Base-by-base conservation (phyloP, 2,329 filamentous ascomycete genomes). In the Chaetomium olivaceum region DNA sequence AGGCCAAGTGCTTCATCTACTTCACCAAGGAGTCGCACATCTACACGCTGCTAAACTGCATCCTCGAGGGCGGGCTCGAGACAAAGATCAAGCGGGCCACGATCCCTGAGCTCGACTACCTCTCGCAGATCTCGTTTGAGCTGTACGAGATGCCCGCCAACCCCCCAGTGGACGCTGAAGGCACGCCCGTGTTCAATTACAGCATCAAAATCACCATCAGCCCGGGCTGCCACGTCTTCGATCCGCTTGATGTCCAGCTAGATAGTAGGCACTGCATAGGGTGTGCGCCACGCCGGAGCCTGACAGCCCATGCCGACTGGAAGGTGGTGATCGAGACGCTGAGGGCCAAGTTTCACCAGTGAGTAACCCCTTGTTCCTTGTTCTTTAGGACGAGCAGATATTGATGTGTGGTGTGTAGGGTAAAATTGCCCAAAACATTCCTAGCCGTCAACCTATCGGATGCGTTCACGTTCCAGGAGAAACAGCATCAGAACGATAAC, bases 21-120 rank as follows among this genome's bases (percentile, higher is more conserved):
- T 99, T 99, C 78, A 99, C 95, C 69, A 99, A 99, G 78, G 95
- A 99, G 79, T 97, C 92, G 0, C 95, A 99, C 77, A 97, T 99
- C 69, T 99, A 99, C 80, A 99, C 95, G 5, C 85, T 99, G 5
- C 86, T 99, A 65, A 99, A 99, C 77, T 98, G 94, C 77, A 98
- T 99, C 71, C 86, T 99, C 29, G 95, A 99, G 77, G 95, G 96
- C 67, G 96, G 95, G 33, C 91, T 99, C 70, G 91, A 96, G 75
- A 97, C 94, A 27, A 99, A 99, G 81, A 98, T 99, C 74, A 91
- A 92, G 72, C 90, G 96, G 46, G 93, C 92, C 73, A 93, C 92
- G 50, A 99, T 99, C 69, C 95, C 95, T 0, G 95, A 99, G 79
- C 88, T 99, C 39, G 95, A 99, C 77, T 99, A 99, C 76, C 87